phyloP scores from a whole-genome alignment of 2,329 filamentous ascomycete genomes.

The Bipolaris gigantea region DNA sequence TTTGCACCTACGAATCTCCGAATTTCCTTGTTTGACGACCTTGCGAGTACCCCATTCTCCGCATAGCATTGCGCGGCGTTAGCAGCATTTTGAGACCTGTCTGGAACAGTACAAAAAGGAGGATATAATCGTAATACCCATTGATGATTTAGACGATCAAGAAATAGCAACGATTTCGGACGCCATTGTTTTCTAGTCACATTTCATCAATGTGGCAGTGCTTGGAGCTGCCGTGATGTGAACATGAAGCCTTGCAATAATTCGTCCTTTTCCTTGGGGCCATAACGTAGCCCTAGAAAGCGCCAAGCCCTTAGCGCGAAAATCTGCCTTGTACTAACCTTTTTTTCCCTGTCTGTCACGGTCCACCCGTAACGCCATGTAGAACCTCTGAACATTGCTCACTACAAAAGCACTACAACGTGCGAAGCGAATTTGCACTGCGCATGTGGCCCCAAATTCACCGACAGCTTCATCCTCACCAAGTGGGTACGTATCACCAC shows the following conservation, averaged over 20 bases:
- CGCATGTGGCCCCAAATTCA: not conserved
- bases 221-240: not conserved
- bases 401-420: not conserved
- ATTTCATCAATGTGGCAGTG: not conserved
- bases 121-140: constrained; percentile 22
- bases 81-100: constrained; percentile 5
- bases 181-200: not conserved
- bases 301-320: constrained; percentile 29
- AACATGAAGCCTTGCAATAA: not conserved
- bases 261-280: not conserved
- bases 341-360: not conserved
- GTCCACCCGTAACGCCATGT: constrained; percentile 4
- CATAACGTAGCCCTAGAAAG: not conserved
- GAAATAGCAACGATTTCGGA: not conserved
- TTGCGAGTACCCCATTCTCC: constrained; percentile 9
- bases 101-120: constrained; percentile 13
- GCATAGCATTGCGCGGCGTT: constrained; percentile 26
- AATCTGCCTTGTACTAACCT: constrained; percentile 21
- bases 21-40: not conserved
- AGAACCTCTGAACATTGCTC: not conserved
- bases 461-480: not conserved
- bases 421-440: not conserved
- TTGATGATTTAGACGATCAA: not conserved
- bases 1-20: not conserved
- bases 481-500: not conserved